A percentile compares a stretch with the other conserved stretches of the same genome.
Evolutionary conservation across 2,329 filamentous ascomycete genomes (phyloP).

Genomic region (Hymenoscyphus fructigenus): DNA sequence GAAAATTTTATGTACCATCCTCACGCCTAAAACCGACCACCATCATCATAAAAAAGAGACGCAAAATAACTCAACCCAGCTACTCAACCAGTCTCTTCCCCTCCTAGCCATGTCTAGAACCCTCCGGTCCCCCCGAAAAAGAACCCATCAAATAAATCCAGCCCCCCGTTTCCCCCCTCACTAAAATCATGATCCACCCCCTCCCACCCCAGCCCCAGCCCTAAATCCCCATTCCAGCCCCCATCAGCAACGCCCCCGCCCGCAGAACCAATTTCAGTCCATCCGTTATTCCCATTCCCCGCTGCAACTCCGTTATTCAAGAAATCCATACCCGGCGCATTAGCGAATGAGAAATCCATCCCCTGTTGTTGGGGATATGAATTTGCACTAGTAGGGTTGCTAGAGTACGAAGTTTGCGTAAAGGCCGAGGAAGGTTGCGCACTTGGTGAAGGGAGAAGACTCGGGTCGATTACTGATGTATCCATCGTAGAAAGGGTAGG

Average conservation of each 20-base stretch:
- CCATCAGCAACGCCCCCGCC: slow-evolving; percentile 14
- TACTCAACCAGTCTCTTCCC: no score
- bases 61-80: no score
- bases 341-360: slow-evolving; percentile 29
- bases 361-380: slow-evolving; percentile 13
- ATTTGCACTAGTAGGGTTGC: slow-evolving; percentile 5
- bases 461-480: slow-evolving; percentile 32
- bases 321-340: slow-evolving; percentile 32
- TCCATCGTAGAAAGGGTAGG: slow-evolving; percentile 30
- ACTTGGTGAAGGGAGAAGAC: slow-evolving; percentile 29
- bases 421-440: slow-evolving; percentile 2
- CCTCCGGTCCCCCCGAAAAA: slow-evolving; percentile 47
- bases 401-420: neutral
- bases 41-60: no score
- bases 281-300: slow-evolving; percentile 19
- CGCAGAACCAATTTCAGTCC: slow-evolving; percentile 14
- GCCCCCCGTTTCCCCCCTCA: slow-evolving; percentile 26
- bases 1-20: no score
- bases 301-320: slow-evolving; percentile 6
- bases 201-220: slow-evolving; percentile 25
- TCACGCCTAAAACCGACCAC: no score
- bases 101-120: neutral
- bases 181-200: slow-evolving; percentile 31
- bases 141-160: slow-evolving; percentile 53
- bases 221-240: slow-evolving; percentile 21